Conservation (phyloP, 345 rosid genomes). For the Salix dunnii region DNA sequence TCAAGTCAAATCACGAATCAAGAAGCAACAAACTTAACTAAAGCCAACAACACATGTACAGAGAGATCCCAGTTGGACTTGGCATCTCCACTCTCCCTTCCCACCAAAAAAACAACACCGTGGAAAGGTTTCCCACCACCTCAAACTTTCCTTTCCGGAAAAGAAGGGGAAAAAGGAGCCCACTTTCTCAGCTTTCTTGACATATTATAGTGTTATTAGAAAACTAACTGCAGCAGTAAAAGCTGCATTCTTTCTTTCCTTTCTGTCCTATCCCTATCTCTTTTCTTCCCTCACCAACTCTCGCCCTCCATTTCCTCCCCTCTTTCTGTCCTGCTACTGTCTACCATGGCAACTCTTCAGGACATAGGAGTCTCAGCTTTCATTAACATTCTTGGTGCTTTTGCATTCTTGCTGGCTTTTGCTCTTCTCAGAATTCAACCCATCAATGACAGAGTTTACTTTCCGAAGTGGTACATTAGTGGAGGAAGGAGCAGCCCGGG, state of each 20-base stretch:
- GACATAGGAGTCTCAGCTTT: slow-evolving; percentile 89
- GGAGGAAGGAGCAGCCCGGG: slow-evolving; percentile 73
- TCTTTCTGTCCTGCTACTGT: neutral
- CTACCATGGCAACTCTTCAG: slow-evolving; percentile 71
- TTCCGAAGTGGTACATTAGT: slow-evolving; percentile 75
- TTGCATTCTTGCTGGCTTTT: slow-evolving; percentile 81
- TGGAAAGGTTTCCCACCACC: neutral
- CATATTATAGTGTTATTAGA: neutral
- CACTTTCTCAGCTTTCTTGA: neutral
- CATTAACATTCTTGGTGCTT: slow-evolving; percentile 65
- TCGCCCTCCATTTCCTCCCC: neutral
- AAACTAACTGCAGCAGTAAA: neutral
- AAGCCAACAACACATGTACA: neutral
- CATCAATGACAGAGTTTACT: slow-evolving; percentile 89
- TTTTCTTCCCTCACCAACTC: neutral
- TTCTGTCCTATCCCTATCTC: neutral
- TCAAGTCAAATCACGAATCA: too few species aligned
- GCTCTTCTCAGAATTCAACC: slow-evolving; percentile 87
- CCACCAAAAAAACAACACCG: neutral
- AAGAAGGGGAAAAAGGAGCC: too few species aligned
- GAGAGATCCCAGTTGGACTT: neutral
- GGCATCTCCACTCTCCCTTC: neutral
- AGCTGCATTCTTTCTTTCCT: neutral
- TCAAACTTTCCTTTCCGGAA: neutral
- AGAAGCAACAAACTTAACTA: too few species aligned